These are phyloP conservation scores for Tuber magnatum DNA, from an alignment of 495 filamentous ascomycete species.

Conservation along the genomic window DNA sequence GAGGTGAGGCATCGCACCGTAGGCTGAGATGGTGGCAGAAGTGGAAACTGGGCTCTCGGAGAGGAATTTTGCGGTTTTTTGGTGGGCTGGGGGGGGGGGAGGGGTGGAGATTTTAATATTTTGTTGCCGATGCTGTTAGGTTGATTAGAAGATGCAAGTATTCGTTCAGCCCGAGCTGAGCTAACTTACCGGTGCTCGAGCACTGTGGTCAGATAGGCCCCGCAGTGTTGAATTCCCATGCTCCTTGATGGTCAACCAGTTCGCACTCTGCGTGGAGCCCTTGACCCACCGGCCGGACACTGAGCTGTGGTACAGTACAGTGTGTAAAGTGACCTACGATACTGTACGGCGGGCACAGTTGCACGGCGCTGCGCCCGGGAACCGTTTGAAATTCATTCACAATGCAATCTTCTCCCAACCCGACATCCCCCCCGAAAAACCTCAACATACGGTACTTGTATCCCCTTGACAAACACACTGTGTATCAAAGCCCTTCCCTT, in stretches of 20 bases:
- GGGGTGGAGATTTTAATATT: background rate
- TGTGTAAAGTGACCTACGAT: too few relatives aligned
- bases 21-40: too few relatives aligned
- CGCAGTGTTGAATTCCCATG: background rate
- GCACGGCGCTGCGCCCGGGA: too few relatives aligned
- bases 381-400: background rate
- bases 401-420: background rate
- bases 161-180: background rate
- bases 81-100: background rate
- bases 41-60: too few relatives aligned
- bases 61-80: background rate
- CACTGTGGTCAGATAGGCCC: background rate
- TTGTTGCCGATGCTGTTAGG: background rate
- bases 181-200: too few relatives aligned
- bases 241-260: background rate
- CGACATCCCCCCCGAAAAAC: background rate
- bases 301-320: too few relatives aligned
- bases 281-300: background rate
- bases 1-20: background rate
- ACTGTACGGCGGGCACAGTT: too few relatives aligned
- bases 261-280: background rate
- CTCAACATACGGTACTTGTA: background rate
- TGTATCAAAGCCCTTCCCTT: background rate
- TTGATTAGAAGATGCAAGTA: background rate
- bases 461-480: background rate